Evolutionary conservation across 164 flowering plant genomes (phyloP), one percentile per base, ranked within the genome.

Genomic region (Berberis vulgaris): DNA sequence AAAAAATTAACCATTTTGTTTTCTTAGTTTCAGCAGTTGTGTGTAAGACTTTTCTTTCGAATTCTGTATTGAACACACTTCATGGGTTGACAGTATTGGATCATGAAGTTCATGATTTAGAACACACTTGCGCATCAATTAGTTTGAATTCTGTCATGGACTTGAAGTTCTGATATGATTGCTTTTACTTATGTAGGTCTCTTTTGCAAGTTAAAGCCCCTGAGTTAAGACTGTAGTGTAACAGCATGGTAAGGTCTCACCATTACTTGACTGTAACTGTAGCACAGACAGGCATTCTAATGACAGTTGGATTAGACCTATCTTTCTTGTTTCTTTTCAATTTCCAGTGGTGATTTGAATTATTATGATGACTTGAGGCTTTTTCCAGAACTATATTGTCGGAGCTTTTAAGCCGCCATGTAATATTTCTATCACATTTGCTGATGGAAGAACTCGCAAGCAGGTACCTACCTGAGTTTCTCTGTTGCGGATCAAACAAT

Each of bases 321-420:
- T n/a, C 43, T 42, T 5, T 41, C 9, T 10, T 52, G 39, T 13
- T 54, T 61, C 13, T 4, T 62, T 43, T 43, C 2, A 49, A 43
- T 26, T 49, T 58, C 13, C 26, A 1, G 5, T 40, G 41, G 54
- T 7, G 7, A 49, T 59, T 50, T 13, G 50, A 38, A 41, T 6
- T 54, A 47, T 47, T 12, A 45, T 45, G 1, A 44, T 38, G 45
- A 41, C 7, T 7, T 49, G 10, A 9, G 39, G 2, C 7, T 59
- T 7, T 50, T 13, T 63, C 62, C 83, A 91, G 98, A 89, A 89
- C 80, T 89, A 72, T 72, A 69, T 91, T 12, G 71, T 89, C 42
- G 96, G 98, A 77, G 96, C 96, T 63, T 91, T 91, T 67, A 91
- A 91, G 77, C 87, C 96, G 9, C 77, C 96, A 2, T 89, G 95